Base-by-base conservation (phyloP, 164 flowering plant species). In the Saururus chinensis region DNA sequence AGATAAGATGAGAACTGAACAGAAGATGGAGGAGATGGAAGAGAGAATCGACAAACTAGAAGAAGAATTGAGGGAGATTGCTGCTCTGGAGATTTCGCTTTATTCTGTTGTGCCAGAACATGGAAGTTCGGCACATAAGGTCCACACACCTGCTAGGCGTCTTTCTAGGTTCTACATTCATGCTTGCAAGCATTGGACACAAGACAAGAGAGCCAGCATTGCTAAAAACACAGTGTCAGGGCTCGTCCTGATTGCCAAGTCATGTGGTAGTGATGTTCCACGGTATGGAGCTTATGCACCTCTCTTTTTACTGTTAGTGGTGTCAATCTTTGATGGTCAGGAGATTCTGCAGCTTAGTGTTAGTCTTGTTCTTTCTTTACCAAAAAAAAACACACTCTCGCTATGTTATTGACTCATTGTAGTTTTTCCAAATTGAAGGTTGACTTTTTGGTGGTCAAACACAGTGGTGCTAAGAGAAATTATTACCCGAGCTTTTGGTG, bases 61-160 rank as follows among this genome's bases (percentile, higher is more conserved):
- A 67, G 87, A 81, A 64, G 99, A 95, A 71, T 81, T 95, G 37
- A 85, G 95, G 73, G 99, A 85, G 76, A 89, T 91, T 71, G 99
- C 99, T 58, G 89, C 95, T 65, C 88, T 95, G 45, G 99, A 95
- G 75, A 80, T 95, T 57, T 81, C 99, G 19, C 88, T 95, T 19
- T 95, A 95, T 71, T 86, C 99, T 68, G 85, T 95, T 9, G 87
- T 84, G 37, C 86, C 97, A 23, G 98, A 95, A 77, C 99, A 95
- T 81, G 96, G 96, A 40, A 86, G 96, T 69, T 95, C 99, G 14
- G 91, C 96, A 23, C 99, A 91, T 72, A 95, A 95, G 76, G 90
- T 95, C 64, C 99, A 95, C 66, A 84, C 95, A 53, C 98, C 99
- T 64, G 98, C 99, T 62, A 84, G 98, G 23, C 98, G 98, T 63